Evolutionary conservation across 225 moss, liverwort and hornwort species (phyloP), one percentile per base, ranked within the genome.

Genomic region (Sphagnum contortum): DNA sequence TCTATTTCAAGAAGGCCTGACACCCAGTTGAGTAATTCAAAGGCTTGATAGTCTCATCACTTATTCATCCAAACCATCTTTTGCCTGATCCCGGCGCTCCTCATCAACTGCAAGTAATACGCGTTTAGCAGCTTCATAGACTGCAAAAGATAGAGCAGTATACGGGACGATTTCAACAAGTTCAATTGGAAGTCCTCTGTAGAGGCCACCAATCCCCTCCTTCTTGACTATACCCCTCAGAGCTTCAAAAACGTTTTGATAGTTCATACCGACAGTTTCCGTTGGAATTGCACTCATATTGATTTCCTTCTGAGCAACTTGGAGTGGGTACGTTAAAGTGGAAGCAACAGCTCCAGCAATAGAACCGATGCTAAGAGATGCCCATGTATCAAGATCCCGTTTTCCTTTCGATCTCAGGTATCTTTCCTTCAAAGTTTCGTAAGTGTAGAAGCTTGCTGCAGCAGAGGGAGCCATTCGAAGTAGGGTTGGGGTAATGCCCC

Each of bases 361-460:
- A 49, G 81, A 90, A 70, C 96, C 96, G 44, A 98, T 80, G 44
- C 80, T 55, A 8, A 98, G 64, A 0, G 81, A 82, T 5, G 81
- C 81, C 70, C 88, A 70, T 0, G 69, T 79, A 62, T 85, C 80
- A 1, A 85, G 68, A 10, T 71, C 55, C 4, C 63, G 68, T 60
- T 70, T 78, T 1, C 66, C 57, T 10, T 50, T 45, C 45, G 79
- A 68, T 62, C 64, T 48, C 51, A 83, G 12, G 46, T 77, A 84
- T 6, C 80, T 75, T 3, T 63, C 63, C 70, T 89, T 92, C 4
- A 92, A 66, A 1, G 85, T 77, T 56, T 98, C 92, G 61, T 87
- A 98, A 0, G 88, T 82, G 82, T 87, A 98, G 79, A 98, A 98
- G 75, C 83, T 90, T 53, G 79, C 67, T 2, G 92, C 90, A 13